Evolutionary conservation across 495 filamentous ascomycete species (phyloP).

Genomic region (Penicillium antarcticum): DNA sequence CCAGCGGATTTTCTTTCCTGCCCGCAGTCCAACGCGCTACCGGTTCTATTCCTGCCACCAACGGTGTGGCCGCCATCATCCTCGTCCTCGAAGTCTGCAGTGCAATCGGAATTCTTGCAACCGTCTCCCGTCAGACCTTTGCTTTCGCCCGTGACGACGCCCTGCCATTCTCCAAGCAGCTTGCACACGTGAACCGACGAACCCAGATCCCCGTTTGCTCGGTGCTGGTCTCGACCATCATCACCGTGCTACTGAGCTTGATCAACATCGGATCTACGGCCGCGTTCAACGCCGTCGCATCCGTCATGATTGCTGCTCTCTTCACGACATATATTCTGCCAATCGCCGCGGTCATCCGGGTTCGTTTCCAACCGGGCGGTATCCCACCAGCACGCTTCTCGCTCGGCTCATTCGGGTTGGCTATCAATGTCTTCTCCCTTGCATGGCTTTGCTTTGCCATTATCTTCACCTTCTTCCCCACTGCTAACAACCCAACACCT

Average conservation of each 20-base stretch:
- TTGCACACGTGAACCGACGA: conserved; percentile 34
- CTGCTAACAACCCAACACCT: conserved; percentile 25
- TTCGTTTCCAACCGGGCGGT: conserved; percentile 20
- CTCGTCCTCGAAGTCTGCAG: conserved; percentile 39
- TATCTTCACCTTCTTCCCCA: conserved; percentile 49
- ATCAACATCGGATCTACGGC: conserved; percentile 46
- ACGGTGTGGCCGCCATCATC: conserved; percentile 36
- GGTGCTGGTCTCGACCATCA: conserved; percentile 46
- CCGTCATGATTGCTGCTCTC: conserved; percentile 38
- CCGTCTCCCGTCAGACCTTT: conserved; percentile 44
- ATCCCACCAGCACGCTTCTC: conserved; percentile 24
- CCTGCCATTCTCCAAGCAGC: conserved; percentile 35
- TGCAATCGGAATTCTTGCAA: conserved; percentile 37
- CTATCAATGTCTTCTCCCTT: conserved; percentile 24
- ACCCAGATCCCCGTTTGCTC: conserved; percentile 52
- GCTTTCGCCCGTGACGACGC: conserved; percentile 53
- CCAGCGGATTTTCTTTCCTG: conserved; percentile 38
- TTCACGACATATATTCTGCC: conserved; percentile 42
- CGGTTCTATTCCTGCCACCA: conserved; percentile 25
- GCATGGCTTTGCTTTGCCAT: conserved; percentile 30
- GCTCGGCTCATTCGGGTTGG: conserved; percentile 19
- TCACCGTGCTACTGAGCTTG: conserved; percentile 43
- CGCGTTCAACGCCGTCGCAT: conserved; percentile 45
- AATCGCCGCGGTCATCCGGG: conserved; percentile 25
- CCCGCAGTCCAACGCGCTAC: conserved; percentile 32